These are phyloP conservation scores for Aspergillus conjunctus DNA, from an alignment of 495 filamentous ascomycete genomes.

Conservation along the genomic window DNA sequence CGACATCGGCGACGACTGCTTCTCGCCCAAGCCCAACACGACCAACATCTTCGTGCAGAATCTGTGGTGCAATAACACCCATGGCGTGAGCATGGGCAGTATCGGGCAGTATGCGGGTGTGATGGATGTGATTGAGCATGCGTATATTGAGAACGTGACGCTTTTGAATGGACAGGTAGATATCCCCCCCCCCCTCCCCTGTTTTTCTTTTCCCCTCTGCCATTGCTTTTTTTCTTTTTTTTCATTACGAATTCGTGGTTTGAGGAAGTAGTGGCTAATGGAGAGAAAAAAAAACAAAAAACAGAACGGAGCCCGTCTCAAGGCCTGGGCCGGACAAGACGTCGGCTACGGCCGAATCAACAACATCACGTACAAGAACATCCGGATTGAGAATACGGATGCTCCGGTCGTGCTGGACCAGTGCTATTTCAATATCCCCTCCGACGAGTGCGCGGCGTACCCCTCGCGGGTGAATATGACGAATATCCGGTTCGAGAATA, in stretches of 20 bases:
- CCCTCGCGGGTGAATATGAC: slow-evolving; percentile 58
- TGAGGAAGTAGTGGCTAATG: neutral
- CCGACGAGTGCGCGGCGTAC: slow-evolving; percentile 48
- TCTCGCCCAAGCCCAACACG: slow-evolving; percentile 61
- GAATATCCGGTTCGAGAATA: slow-evolving; percentile 56
- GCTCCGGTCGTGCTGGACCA: slow-evolving; percentile 56
- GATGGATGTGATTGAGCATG: slow-evolving; percentile 55
- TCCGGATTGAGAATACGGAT: slow-evolving; percentile 58
- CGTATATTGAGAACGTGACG: slow-evolving; percentile 58
- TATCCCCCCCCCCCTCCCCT: neutral
- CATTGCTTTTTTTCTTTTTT: neutral
- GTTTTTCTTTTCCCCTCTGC: neutral
- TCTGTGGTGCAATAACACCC: slow-evolving; percentile 60
- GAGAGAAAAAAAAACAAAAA: too few species aligned
- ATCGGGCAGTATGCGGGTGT: slow-evolving; percentile 59
- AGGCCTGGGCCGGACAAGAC: slow-evolving; percentile 54
- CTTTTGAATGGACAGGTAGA: slow-evolving; percentile 53
- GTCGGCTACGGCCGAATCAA: slow-evolving; percentile 60
- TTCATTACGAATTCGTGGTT: too few species aligned
- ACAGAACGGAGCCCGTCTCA: slow-evolving; percentile 59
- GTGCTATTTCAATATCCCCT: slow-evolving; percentile 61
- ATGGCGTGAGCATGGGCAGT: slow-evolving; percentile 59
- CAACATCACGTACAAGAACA: slow-evolving; percentile 61
- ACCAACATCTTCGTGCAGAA: slow-evolving; percentile 59
- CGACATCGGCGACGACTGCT: slow-evolving; percentile 61